Base-by-base conservation (phyloP, 352 stramenopile species). In the Sclerospora graminicola region DNA sequence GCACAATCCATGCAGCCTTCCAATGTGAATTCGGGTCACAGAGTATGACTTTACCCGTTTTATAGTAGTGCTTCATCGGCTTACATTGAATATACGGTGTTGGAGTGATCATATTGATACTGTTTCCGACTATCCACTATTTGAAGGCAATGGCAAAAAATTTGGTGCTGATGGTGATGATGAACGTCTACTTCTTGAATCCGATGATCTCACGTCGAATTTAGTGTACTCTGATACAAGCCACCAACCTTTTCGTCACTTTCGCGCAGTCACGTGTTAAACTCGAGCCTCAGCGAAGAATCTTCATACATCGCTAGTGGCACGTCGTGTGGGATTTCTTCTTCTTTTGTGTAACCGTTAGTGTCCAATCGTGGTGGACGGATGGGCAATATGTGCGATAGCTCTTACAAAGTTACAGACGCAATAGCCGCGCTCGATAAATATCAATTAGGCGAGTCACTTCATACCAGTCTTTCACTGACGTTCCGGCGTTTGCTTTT, bases 11-110 rank as follows among this genome's bases (percentile, higher is more conserved):
- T 21, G 66, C 73, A 10, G 73, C 75, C 9, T 67, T 88, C 23
- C 63, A 87, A 21, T 82, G 68, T 35, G 78, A 43, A 51, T 76
- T 36, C 67, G 60, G 15, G 68, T 88, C 42, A 50, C 69, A 8
- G 70, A 88, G 45, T 86, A 87, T 41, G 71, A 90, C 34, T 84
- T 87, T 33, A 86, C n/a, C n/a, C n/a, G n/a, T n/a, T n/a, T n/a
- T n/a, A n/a, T n/a, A n/a, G n/a, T n/a, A n/a, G n/a, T n/a, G n/a
- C 37, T 90, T 10, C 73, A 88, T 45, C 69, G 68, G 11, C 71
- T 88, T 23, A 90, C 86, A 54, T 50, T 60, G 10, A 61, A 73
- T 26, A 29, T 87, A 14, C 66, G 63, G 6, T 71, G 65, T 5
- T 89, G n/a, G n/a, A n/a, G n/a, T n/a, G n/a, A n/a, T n/a, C n/a